Evolutionary conservation across 257 asterid species (phyloP).

Genomic region (Penstemon davidsonii): DNA sequence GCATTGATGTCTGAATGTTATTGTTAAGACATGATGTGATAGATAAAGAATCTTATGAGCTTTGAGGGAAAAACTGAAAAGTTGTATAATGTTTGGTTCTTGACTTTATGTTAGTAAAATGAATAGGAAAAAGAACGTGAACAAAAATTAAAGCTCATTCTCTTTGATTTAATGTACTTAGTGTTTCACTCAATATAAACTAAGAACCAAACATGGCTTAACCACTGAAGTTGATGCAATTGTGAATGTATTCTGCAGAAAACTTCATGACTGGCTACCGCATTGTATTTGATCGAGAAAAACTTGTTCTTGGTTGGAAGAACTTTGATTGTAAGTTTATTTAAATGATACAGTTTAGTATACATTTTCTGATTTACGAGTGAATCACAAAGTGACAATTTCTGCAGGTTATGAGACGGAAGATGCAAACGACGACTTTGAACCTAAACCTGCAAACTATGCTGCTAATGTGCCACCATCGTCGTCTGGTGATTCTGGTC

Average conservation of each 20-base stretch:
- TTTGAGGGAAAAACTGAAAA: background rate
- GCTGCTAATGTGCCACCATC: slow-evolving; percentile 32
- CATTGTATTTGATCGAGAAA: slow-evolving; percentile 81
- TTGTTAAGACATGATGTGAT: background rate
- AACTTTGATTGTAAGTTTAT: slow-evolving; percentile 60
- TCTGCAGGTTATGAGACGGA: slow-evolving; percentile 65
- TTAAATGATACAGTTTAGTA: slow-evolving; percentile 4
- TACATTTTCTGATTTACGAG: slow-evolving; percentile 1
- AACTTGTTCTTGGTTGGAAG: slow-evolving; percentile 80
- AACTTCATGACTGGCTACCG: slow-evolving; percentile 87
- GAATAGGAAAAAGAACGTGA: too few relatives aligned
- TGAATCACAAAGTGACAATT: background rate
- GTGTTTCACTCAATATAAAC: too few relatives aligned
- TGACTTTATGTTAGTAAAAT: too few relatives aligned
- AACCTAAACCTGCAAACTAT: slow-evolving; percentile 40
- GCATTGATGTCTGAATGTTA: background rate
- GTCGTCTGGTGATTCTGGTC: slow-evolving; percentile 51
- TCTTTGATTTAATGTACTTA: too few relatives aligned
- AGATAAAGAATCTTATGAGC: too few relatives aligned
- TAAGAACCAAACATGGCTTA: too few relatives aligned
- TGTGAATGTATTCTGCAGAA: slow-evolving; percentile 39
- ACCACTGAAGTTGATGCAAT: background rate
- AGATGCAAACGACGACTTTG: slow-evolving; percentile 30
- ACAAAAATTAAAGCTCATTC: too few relatives aligned
- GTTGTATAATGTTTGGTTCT: background rate